Base-by-base conservation (phyloP, 371 early-diverging fungal species). In the Mucor racemosus region DNA sequence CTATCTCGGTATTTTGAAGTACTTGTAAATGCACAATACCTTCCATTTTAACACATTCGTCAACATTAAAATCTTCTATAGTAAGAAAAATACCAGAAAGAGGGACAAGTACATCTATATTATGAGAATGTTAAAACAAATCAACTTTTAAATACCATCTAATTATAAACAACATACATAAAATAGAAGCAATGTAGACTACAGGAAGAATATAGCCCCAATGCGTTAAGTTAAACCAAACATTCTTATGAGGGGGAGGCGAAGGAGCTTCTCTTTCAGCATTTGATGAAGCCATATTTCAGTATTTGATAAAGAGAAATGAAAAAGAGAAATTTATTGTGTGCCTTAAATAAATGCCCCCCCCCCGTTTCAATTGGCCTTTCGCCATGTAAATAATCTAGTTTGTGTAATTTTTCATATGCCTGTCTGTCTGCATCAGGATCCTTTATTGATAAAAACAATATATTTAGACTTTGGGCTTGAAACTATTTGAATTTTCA, bases 401-500 rank as follows among this genome's bases (percentile, higher is more conserved):
- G 13, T 53, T 53, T 53, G 53, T 53, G 53, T 53, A 53, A 31
- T 31, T 8, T 17, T 17, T 44, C 44, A 44, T 44, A 42, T 42
- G 15, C 3, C n/a, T 39, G 15, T 15, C n/a, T 39, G 15, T 33
- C 36, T 58, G 19, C 19, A 35, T 36, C 19, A 21, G 5, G 5
- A 39, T n/a, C 40, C 36, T 36, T 21, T 58, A 26, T 26, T 26
- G 26, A 26, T 26, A 26, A 26, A 3, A 26, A 26, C 3, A 26
- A 26, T 17, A n/a, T n/a, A 31, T 60, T 63, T 76, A 78, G 40
- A 78, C 77, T 62, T 74, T 68, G 10, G 81, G 81, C 53, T 78
- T 81, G 54, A 81, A 81, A 35, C 60, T 67, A 56, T 72, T 78
- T 19, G 77, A 69, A 57, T 81, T 72, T 40, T 78, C 77, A 46